Conservation (phyloP, 352 stramenopile species). For the Phytophthora sansomeana region DNA sequence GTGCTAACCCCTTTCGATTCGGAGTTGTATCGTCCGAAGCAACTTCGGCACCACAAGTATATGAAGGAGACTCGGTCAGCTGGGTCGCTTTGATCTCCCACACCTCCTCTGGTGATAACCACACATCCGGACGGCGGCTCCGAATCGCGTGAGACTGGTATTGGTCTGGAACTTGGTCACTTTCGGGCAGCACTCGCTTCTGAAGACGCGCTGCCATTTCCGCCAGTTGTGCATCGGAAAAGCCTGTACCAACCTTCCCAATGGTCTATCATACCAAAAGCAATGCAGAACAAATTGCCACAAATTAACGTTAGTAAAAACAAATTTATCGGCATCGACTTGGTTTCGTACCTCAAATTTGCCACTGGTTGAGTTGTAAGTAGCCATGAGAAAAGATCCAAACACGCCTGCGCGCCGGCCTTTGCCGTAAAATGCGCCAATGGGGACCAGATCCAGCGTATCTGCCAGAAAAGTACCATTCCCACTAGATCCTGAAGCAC, state of each 20-base stretch:
- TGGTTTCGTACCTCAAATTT: constrained; percentile 91
- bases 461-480: constrained; percentile 77
- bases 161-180: constrained; percentile 63
- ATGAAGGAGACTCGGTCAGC: constrained; percentile 95
- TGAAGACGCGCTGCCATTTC: constrained; percentile 65
- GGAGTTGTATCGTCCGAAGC: constrained; percentile 15
- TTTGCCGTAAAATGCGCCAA: constrained; percentile 97
- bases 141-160: constrained; percentile 53
- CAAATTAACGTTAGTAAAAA: no score
- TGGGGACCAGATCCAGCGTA: constrained; percentile 98
- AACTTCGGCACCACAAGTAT: constrained; percentile 85
- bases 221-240: constrained; percentile 96
- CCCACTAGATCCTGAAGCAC: constrained; percentile 10
- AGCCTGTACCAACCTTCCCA: constrained; percentile 96
- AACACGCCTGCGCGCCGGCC: constrained; percentile 96
- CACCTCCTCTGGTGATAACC: constrained; percentile 94
- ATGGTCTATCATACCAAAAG: constrained; percentile 60
- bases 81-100: constrained; percentile 99
- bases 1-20: constrained; percentile 90
- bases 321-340: background rate
- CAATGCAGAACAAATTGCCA: background rate
- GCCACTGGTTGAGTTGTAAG: constrained; percentile 94
- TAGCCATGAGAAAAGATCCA: constrained; percentile 98
- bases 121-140: constrained; percentile 91
- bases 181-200: constrained; percentile 45